Evolutionary conservation across 2,329 filamentous ascomycete genomes (phyloP).

Genomic region (Botrytis fragariae): DNA sequence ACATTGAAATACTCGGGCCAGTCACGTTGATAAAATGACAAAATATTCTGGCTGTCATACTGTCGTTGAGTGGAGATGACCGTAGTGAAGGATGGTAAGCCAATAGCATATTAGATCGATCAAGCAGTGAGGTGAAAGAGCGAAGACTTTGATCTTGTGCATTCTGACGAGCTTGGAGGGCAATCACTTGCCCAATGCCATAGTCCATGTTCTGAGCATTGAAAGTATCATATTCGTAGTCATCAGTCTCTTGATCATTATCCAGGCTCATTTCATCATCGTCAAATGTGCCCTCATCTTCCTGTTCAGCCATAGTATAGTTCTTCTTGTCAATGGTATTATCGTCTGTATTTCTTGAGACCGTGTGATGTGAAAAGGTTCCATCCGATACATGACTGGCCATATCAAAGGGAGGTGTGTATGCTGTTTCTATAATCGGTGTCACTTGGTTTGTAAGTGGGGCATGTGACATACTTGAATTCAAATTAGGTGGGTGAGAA

Average conservation of each 20-base stretch:
- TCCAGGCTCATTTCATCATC: conserved; percentile 22
- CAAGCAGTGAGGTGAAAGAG: conserved; percentile 47
- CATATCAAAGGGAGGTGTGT: conserved; percentile 1
- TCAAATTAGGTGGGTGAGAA: background rate
- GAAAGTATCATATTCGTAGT: conserved; percentile 41
- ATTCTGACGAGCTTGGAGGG: conserved; percentile 35
- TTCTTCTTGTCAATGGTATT: background rate
- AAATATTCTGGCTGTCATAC: conserved; percentile 78
- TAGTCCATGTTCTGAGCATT: conserved; percentile 23
- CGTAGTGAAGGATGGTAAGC: conserved; percentile 64
- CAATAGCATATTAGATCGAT: conserved; percentile 51
- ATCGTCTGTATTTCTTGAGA: background rate
- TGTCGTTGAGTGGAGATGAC: conserved; percentile 74
- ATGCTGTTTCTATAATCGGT: background rate
- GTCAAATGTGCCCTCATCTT: conserved; percentile 39
- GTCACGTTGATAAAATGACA: conserved; percentile 90
- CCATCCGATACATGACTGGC: background rate
- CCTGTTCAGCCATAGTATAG: background rate
- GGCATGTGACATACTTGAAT: background rate
- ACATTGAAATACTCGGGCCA: conserved; percentile 80
- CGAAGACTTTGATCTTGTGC: conserved; percentile 40
- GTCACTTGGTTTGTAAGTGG: conserved; percentile 1
- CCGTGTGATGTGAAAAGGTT: background rate
- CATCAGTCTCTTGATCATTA: conserved; percentile 40
- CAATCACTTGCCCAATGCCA: conserved; percentile 25